A percentile compares a stretch with the other conserved stretches of the same genome.
phyloP scores from a whole-genome alignment of 495 filamentous ascomycete species.

The Arthonia radiata region DNA sequence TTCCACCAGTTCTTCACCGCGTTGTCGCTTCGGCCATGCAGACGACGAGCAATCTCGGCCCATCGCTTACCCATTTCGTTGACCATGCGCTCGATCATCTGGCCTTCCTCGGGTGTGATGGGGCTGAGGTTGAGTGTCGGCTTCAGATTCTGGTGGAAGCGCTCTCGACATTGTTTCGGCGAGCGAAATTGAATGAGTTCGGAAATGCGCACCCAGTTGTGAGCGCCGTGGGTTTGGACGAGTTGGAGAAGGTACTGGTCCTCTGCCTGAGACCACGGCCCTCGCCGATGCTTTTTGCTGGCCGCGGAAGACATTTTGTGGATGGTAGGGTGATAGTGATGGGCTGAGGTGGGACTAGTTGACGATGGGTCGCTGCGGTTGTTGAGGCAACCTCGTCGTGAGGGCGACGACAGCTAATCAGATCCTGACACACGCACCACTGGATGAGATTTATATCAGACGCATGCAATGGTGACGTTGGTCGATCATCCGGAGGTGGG shows the following conservation, averaged over 20 bases:
- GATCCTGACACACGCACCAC: no score
- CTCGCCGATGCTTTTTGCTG: slow-evolving; percentile 41
- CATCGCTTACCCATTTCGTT: slow-evolving; percentile 67
- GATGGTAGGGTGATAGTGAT: no score
- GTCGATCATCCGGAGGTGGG: no score
- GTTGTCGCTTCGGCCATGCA: slow-evolving; percentile 85
- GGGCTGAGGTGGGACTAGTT: no score
- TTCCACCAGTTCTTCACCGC: slow-evolving; percentile 99
- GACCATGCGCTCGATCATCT: slow-evolving; percentile 59
- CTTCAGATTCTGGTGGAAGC: slow-evolving; percentile 90
- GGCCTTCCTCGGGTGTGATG: slow-evolving; percentile 75
- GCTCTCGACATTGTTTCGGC: slow-evolving; percentile 88
- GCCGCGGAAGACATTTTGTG: no score
- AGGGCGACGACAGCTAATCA: no score
- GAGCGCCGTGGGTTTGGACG: slow-evolving; percentile 49
- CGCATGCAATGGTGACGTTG: no score
- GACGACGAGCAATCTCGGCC: slow-evolving; percentile 77
- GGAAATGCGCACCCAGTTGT: slow-evolving; percentile 87
- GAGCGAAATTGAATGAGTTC: slow-evolving; percentile 50
- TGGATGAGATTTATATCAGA: no score
- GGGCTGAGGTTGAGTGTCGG: slow-evolving; percentile 73
- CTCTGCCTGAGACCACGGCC: slow-evolving; percentile 73
- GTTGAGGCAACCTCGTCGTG: no score
- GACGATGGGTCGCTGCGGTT: no score
- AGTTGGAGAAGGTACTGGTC: slow-evolving; percentile 47